These are phyloP conservation scores for Melampsora larici-populina DNA, from an alignment of 1,284 basidiomycete species.

Conservation along the genomic window DNA sequence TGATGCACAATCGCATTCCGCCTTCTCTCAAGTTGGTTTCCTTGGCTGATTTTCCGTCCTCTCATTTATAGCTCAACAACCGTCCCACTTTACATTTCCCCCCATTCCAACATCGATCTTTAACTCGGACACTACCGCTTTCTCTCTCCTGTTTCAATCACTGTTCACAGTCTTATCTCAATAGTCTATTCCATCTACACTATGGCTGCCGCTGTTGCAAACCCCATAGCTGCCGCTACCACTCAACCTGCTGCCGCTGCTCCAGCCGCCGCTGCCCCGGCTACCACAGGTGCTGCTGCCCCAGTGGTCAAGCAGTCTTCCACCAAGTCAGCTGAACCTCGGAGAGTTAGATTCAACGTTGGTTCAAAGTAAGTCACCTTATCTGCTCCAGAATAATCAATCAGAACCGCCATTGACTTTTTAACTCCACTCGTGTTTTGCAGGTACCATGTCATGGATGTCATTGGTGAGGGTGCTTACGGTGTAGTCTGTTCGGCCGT, in stretches of 20 bases:
- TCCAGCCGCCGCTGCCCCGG: not conserved
- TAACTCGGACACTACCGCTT: not conserved
- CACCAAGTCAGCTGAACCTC: constrained; percentile 42
- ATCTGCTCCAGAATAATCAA: too few species aligned
- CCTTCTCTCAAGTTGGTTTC: not conserved
- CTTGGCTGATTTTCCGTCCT: not conserved
- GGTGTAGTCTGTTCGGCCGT: constrained; percentile 56
- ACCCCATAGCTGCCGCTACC: constrained; percentile 4
- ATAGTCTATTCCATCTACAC: not conserved
- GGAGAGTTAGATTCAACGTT: constrained; percentile 47
- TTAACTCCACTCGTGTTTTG: not conserved
- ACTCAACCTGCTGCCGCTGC: constrained; percentile 2
- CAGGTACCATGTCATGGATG: constrained; percentile 51
- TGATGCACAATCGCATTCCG: not conserved
- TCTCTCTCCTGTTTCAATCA: not conserved
- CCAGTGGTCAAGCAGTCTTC: not conserved
- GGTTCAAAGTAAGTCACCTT: constrained; percentile 45
- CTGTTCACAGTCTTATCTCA: not conserved
- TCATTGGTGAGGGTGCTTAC: constrained; percentile 57
- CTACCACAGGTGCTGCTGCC: not conserved
- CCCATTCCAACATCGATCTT: not conserved
- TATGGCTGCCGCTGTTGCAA: constrained; percentile 35
- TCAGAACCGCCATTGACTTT: too few species aligned
- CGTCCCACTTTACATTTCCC: not conserved
- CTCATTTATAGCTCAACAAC: not conserved